Percentiles rank a stretch among this genome's conserved stretches.
Conservation (phyloP, 345 rosid species). For the Salix caprea region DNA sequence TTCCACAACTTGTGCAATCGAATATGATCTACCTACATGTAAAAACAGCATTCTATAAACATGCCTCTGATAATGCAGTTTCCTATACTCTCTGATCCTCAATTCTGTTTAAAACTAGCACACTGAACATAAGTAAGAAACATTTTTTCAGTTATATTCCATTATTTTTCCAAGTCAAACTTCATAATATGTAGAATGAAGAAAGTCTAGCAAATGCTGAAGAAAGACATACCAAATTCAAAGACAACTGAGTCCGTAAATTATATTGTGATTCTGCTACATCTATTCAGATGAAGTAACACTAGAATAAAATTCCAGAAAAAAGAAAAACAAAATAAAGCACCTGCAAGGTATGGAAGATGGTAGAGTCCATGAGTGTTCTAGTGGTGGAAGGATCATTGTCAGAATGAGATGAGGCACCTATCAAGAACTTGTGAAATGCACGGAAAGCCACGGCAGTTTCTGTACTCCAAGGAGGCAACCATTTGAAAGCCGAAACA, state of each 20-base stretch:
- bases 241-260: not conserved
- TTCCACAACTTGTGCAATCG: too few species aligned
- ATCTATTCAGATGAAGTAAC: not conserved
- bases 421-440: conserved; percentile 77
- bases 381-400: conserved; percentile 51
- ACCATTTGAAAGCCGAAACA: conserved; percentile 85
- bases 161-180: not conserved
- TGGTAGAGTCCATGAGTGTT: conserved; percentile 49
- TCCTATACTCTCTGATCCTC: not conserved
- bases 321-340: conserved; percentile 1
- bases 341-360: conserved; percentile 72
- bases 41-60: not conserved
- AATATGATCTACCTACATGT: not conserved
- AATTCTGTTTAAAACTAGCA: not conserved
- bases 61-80: not conserved
- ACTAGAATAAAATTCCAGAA: not conserved
- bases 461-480: conserved; percentile 93
- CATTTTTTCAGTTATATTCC: not conserved
- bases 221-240: not conserved
- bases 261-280: not conserved
- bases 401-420: conserved; percentile 64
- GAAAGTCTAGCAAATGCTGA: not conserved
- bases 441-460: conserved; percentile 83
- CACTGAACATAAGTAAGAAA: too few species aligned
- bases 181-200: not conserved